Conservation (phyloP, 2,329 filamentous ascomycete species). For the Botrytis elliptica region DNA sequence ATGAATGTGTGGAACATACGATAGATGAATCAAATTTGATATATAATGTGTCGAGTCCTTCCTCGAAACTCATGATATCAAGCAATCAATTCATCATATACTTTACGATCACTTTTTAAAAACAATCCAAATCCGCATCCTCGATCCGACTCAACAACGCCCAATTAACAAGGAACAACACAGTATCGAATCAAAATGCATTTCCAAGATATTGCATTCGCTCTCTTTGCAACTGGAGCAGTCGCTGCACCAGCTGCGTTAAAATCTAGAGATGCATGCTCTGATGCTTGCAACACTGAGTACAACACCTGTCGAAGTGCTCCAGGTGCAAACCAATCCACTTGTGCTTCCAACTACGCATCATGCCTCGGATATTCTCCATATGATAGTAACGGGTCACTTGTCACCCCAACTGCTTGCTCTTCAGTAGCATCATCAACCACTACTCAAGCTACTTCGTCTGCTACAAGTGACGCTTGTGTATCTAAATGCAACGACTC, state of each 20-base stretch:
- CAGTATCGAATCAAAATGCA: neutral
- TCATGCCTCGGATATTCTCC: neutral
- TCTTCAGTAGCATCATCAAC: neutral
- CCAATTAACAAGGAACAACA: too few species aligned
- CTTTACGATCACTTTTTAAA: neutral
- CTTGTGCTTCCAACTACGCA: neutral
- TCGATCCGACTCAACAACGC: neutral
- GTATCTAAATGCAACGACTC: neutral
- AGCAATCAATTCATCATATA: neutral
- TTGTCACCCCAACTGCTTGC: neutral
- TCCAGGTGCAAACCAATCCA: neutral
- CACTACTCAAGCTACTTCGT: neutral
- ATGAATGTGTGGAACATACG: neutral
- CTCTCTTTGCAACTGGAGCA: conserved; percentile 7
- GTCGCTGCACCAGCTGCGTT: conserved; percentile 11
- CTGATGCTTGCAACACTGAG: neutral
- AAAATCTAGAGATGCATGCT: neutral
- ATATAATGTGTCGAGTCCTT: neutral
- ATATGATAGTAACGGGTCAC: neutral
- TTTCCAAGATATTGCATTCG: conserved; percentile 8
- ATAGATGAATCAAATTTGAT: neutral
- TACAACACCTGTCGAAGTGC: neutral
- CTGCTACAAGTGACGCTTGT: neutral
- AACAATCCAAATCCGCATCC: neutral
- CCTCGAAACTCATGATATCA: neutral